These are phyloP conservation scores for Leptographium wingfieldii DNA, from an alignment of 2,329 filamentous ascomycete species.

Conservation along the genomic window DNA sequence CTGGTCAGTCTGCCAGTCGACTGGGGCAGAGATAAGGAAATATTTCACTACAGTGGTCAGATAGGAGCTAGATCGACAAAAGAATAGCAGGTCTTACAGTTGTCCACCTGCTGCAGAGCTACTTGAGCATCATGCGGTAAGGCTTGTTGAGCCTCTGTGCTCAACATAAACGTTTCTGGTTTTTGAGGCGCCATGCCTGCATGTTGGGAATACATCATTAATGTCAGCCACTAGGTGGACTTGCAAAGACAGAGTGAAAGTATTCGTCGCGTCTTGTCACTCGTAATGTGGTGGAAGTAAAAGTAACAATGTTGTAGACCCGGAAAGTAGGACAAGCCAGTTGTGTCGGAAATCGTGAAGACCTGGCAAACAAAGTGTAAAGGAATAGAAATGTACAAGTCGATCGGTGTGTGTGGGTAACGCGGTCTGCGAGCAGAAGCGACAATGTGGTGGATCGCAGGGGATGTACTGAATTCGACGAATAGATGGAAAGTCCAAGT, in stretches of 20 bases:
- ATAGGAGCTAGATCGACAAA: neutral
- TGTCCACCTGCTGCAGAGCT: conserved; percentile 95
- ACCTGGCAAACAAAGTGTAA: neutral
- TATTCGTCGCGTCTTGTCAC: neutral
- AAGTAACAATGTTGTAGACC: neutral
- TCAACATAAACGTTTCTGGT: conserved; percentile 97
- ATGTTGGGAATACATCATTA: conserved; percentile 68
- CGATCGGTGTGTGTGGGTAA: neutral
- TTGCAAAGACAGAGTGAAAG: neutral
- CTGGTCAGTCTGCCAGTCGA: conserved; percentile 94
- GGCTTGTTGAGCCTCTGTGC: conserved; percentile 90
- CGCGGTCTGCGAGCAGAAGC: neutral
- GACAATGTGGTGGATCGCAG: neutral
- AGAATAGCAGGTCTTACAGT: conserved; percentile 47
- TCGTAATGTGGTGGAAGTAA: neutral
- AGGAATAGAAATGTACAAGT: neutral
- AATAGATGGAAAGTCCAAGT: neutral
- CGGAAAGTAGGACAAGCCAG: conserved; percentile 2
- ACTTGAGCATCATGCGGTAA: conserved; percentile 94
- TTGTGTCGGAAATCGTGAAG: neutral
- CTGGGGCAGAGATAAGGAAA: conserved; percentile 95
- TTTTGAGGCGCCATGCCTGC: conserved; percentile 87
- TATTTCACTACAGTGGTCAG: conserved; percentile 67
- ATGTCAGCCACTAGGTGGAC: conserved; percentile 1
- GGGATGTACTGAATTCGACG: neutral